Conservation (phyloP, 805 yeast species). For the Yamadazyma kitorensis region DNA sequence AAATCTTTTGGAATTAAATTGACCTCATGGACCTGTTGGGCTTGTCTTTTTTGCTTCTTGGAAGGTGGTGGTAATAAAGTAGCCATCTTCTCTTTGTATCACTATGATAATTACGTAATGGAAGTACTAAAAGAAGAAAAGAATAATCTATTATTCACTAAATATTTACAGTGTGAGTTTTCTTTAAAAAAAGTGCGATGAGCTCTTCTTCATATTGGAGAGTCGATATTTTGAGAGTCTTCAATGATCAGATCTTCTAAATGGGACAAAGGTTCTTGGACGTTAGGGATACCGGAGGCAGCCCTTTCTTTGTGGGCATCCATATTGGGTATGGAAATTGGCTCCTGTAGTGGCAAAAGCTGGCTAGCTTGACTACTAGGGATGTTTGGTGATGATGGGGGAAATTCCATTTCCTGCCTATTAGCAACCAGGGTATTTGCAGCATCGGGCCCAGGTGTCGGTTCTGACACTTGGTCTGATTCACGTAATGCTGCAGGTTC, state of each 20-base stretch:
- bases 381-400: constrained; percentile 18
- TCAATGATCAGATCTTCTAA: constrained; percentile 27
- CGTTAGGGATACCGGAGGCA: too few relatives aligned
- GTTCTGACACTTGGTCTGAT: too few relatives aligned
- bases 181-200: constrained; percentile 6
- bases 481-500: too few relatives aligned
- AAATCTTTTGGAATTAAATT: constrained; percentile 71
- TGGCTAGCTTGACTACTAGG: constrained; percentile 9
- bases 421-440: constrained; percentile 6
- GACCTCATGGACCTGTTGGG: constrained; percentile 77
- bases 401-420: not conserved
- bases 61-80: constrained; percentile 92
- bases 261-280: too few relatives aligned
- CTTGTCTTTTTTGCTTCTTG: constrained; percentile 79
- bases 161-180: too few relatives aligned
- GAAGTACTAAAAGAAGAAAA: too few relatives aligned
- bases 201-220: constrained; percentile 5
- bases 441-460: constrained; percentile 2
- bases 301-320: too few relatives aligned
- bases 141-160: not conserved
- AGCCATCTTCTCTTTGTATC: constrained; percentile 67
- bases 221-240: constrained; percentile 27
- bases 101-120: too few relatives aligned
- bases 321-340: too few relatives aligned
- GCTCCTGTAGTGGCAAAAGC: constrained; percentile 6